Percentiles rank a stretch among this genome's conserved stretches.
These are phyloP conservation scores for Tuber microsphaerosporum DNA, from an alignment of 495 filamentous ascomycete species.

Conservation along the genomic window DNA sequence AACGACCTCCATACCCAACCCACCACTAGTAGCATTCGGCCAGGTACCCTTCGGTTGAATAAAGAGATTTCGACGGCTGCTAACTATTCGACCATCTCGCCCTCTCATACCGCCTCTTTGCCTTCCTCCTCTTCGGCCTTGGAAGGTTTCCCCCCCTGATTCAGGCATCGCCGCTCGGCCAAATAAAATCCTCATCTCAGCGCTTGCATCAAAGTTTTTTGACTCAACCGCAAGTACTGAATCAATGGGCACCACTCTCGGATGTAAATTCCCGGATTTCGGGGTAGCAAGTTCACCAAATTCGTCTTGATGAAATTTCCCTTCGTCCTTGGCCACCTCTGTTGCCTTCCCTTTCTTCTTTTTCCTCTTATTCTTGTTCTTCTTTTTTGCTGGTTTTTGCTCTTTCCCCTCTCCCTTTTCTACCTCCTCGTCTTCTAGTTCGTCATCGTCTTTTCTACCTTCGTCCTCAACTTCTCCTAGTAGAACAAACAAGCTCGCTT, in stretches of 20 bases:
- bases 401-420: constrained; percentile 46
- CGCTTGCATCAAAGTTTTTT: constrained; percentile 71
- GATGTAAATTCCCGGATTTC: constrained; percentile 31
- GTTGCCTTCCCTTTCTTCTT: constrained; percentile 59
- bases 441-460: constrained; percentile 46
- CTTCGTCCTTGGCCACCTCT: constrained; percentile 38
- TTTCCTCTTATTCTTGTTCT: constrained; percentile 53
- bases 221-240: constrained; percentile 61
- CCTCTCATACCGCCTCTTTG: constrained; percentile 42
- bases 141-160: constrained; percentile 48
- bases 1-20: constrained; percentile 75
- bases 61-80: constrained; percentile 69
- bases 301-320: constrained; percentile 69
- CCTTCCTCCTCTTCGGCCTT: constrained; percentile 49
- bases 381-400: constrained; percentile 43
- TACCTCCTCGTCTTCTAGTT: constrained; percentile 47
- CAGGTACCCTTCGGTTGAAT: constrained; percentile 87
- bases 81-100: constrained; percentile 61
- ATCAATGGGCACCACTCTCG: constrained; percentile 50
- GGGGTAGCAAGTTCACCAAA: constrained; percentile 56
- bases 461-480: constrained; percentile 40
- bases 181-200: constrained; percentile 92
- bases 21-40: constrained; percentile 72
- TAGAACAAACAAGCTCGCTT: constrained; percentile 42
- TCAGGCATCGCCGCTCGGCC: constrained; percentile 68